Conservation (phyloP, 2,329 filamentous ascomycete genomes). For the Arthrobotrys musiformis region DNA sequence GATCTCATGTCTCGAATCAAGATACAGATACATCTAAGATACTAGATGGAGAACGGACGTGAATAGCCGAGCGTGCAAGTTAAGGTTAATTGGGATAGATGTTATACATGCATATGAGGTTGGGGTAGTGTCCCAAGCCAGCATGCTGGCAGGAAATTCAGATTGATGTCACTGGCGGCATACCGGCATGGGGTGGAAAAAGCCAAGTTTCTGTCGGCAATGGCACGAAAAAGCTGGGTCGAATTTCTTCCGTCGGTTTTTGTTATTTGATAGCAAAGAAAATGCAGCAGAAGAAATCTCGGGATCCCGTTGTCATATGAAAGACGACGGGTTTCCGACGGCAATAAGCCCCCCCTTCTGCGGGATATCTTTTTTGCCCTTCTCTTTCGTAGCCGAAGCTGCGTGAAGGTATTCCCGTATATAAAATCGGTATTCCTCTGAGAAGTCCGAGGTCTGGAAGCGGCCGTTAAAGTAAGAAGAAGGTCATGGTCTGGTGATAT, state of each 20-base stretch:
- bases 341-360: neutral
- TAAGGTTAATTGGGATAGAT: conserved; percentile 30
- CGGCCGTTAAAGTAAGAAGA: conserved; percentile 26
- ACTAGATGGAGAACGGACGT: conserved; percentile 19
- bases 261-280: conserved; percentile 11
- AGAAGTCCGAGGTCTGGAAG: conserved; percentile 2
- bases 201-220: conserved; percentile 33
- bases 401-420: neutral
- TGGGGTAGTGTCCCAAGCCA: conserved; percentile 18
- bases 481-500: conserved; percentile 22
- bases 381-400: conserved; percentile 18
- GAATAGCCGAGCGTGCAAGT: conserved; percentile 30
- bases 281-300: conserved; percentile 6
- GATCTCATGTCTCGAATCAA: conserved; percentile 2
- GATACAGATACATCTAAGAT: conserved; percentile 16
- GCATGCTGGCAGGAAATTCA: neutral
- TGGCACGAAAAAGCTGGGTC: conserved; percentile 45
- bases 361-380: conserved; percentile 15
- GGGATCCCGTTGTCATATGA: conserved; percentile 38
- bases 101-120: conserved; percentile 19
- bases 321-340: conserved; percentile 16
- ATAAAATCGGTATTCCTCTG: neutral
- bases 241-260: conserved; percentile 14
- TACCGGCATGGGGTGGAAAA: conserved; percentile 8
- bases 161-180: conserved; percentile 51